Base-by-base conservation (phyloP, 2,329 filamentous ascomycete species). In the Aspergillus jensenii region DNA sequence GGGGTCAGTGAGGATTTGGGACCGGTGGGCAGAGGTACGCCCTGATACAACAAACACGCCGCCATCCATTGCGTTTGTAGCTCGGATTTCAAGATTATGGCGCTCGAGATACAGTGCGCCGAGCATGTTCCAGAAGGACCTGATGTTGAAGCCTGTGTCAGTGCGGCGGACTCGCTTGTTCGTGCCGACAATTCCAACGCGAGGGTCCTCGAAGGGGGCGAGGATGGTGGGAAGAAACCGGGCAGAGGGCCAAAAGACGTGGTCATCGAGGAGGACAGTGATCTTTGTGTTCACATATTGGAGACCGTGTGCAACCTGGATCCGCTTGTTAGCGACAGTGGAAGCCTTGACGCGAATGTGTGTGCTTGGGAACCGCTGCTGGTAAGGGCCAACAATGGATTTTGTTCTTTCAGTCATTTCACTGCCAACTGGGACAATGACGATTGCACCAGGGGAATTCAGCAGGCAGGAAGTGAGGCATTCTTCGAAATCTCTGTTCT, bases 51-150 rank as follows among this genome's bases (percentile, higher is more conserved):
- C 82, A 49, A 84, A 86, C 19, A 85, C 77, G 9, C 82, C 83
- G 8, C 83, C 84, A 56, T 88, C 85, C 9, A 87, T 72, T 6
- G 79, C 74, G 59, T 82, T 84, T 6, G 81, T 82, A 0, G 82
- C 76, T 1, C 81, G 78, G 52, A 84, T 82, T 65, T 88, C 85
- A 67, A 82, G 88, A 66, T 87, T 87, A 68, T 87, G 83, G 0
- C 85, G 81, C 62, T 83, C 79, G 1, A 88, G 78, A 66, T 87
- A 87, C n/a, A 79, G 68, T 31, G 80, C 81, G 0, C 82, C 84
- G 17, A 87, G 74, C 66, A 85, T 79, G 69, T 87, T 86, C 68
- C 78, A 78, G 52, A 81, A 70, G 0, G 63, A 64, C 2, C 45
- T 48, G 15, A 60, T 56, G 49, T 44, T 60, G 54, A 57, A 64